Percentiles rank a stretch among this genome's conserved stretches.
Conservation (phyloP, 495 filamentous ascomycete genomes). For the Hypoxylon intermedium region DNA sequence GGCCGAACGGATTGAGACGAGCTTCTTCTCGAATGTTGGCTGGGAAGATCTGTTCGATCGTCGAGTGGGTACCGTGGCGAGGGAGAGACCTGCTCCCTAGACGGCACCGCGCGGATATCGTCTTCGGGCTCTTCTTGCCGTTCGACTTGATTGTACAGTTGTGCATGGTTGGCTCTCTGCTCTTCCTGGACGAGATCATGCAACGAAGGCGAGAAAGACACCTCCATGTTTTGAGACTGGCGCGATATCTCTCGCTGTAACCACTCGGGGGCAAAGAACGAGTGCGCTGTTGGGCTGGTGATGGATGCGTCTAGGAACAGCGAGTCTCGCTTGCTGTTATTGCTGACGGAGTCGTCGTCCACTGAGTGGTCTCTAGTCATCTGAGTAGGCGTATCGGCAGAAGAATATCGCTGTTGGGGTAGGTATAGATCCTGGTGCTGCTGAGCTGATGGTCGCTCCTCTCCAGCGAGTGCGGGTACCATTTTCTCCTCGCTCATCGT, state of each 20-base stretch:
- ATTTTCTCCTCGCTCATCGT: not conserved
- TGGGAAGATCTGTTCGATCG: conserved; percentile 15
- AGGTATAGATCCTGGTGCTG: not conserved
- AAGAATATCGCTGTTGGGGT: not conserved
- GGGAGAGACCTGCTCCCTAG: too few species aligned
- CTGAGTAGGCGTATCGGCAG: not conserved
- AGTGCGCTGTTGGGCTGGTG: not conserved
- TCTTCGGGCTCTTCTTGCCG: too few species aligned
- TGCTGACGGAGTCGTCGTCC: not conserved
- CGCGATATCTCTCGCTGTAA: conserved; percentile 4
- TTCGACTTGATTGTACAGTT: too few species aligned
- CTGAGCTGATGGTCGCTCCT: not conserved
- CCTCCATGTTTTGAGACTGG: not conserved
- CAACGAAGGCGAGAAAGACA: not conserved
- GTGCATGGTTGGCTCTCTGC: too few species aligned
- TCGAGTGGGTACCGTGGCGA: not conserved
- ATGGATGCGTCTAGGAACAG: conserved; percentile 8
- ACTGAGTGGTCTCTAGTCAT: not conserved
- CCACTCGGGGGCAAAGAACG: conserved; percentile 33
- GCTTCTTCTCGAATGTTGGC: not conserved
- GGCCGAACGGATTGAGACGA: not conserved
- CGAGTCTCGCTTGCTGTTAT: not conserved
- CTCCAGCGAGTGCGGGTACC: not conserved
- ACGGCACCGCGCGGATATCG: too few species aligned
- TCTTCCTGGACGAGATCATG: not conserved